Conservation (phyloP, 2,329 filamentous ascomycete genomes). For the Fusarium sp. region DNA sequence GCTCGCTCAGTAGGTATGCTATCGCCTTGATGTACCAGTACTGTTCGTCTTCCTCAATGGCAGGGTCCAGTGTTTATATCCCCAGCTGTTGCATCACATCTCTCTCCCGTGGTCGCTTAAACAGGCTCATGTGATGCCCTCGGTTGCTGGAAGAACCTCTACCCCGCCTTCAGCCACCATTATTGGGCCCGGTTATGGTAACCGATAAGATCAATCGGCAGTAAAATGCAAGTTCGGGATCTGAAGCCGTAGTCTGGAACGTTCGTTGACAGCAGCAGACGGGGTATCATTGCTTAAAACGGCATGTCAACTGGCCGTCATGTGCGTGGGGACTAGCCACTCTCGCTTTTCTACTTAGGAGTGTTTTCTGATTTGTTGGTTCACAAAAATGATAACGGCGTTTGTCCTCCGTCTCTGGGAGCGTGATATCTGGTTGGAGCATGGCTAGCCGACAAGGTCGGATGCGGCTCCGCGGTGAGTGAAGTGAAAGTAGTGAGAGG, state of each 20-base stretch:
- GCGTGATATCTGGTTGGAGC: not conserved
- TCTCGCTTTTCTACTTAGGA: not conserved
- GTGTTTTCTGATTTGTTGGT: not conserved
- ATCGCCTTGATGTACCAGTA: not conserved
- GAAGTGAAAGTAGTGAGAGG: not conserved
- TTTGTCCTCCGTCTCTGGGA: not conserved
- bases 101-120: not conserved
- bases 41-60: not conserved
- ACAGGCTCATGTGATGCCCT: not conserved
- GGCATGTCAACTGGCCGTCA: not conserved
- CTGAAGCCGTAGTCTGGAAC: not conserved
- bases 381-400: not conserved
- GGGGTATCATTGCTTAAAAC: not conserved
- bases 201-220: not conserved
- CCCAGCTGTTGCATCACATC: not conserved
- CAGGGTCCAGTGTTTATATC: not conserved
- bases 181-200: not conserved
- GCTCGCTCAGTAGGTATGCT: not conserved
- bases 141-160: not conserved
- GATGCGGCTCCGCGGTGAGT: not conserved
- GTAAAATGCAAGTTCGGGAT: not conserved
- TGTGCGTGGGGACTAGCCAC: not conserved
- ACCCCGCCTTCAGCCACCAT: not conserved
- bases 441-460: not conserved
- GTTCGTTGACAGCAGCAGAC: not conserved